Base-by-base conservation (phyloP, 2,329 filamentous ascomycete species). In the Ilyonectria mors-panacis region DNA sequence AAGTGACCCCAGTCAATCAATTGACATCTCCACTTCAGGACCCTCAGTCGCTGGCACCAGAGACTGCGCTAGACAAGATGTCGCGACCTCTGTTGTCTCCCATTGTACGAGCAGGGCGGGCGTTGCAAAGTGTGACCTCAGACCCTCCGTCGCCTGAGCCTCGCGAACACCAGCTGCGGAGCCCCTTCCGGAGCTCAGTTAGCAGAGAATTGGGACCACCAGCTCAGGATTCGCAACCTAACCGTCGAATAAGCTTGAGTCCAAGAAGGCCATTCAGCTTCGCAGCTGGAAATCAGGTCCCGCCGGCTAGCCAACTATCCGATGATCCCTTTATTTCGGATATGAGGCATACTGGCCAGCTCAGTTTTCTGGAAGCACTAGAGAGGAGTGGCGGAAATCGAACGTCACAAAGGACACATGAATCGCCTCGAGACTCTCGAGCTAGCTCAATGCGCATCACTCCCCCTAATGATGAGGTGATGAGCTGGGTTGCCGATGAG, bases 41-140 rank as follows among this genome's bases (percentile, higher is more conserved):
- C 13, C 76, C 77, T 10, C 76, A 77, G 47, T 79, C 80, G 4
- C 30, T 78, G 8, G 70, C 66, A 19, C 76, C 76, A 6, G 80
- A 82, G 50, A 53, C 66, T 4, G 51, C 69, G 21, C 67, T 71
- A 6, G 78, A 80, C 13, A 78, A 77, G 44, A 77, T 75, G 2
- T 66, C 72, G 15, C 83, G 86, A 9, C 85, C 85, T 28, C 81
- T 80, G 6, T 79, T 90, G 0, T 89, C 87, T 6, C 87, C 88
- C 2, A 89, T 89, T 39, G 85, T 90, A n/a, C 83, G 87, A 51
- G 88, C 84, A 28, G 88, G 87, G 3, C 82, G 86, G 54, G 87
- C 84, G 33, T 77, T 90, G 15, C 88, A 89, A 72, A 87, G 83
- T 65, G 85, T 90, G 42, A 87, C 88, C 12, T 89, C 87, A 0